These are phyloP conservation scores for Lactarius vividus DNA, from an alignment of 768 basidiomycete species.

Conservation along the genomic window DNA sequence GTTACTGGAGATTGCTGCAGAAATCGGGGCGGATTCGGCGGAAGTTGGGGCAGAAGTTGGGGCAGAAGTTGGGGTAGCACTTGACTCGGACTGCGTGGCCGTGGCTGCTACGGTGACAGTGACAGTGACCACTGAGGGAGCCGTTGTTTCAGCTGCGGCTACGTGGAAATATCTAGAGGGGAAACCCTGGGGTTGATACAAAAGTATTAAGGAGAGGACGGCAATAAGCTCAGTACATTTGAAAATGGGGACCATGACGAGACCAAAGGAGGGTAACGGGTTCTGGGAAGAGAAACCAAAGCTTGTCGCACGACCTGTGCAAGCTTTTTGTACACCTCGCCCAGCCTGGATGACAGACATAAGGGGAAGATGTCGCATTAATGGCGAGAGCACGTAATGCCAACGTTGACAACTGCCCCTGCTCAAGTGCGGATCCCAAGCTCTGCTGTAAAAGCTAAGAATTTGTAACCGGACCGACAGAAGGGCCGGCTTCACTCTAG, in stretches of 20 bases:
- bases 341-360: neutral
- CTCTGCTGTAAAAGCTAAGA: neutral
- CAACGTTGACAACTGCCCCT: neutral
- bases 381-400: slow-evolving; percentile 11
- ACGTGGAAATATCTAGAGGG: neutral
- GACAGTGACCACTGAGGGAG: slow-evolving; percentile 3
- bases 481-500: neutral
- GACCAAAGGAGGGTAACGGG: neutral
- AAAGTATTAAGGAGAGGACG: slow-evolving; percentile 4
- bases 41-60: neutral
- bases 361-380: neutral
- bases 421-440: neutral
- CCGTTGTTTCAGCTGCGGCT: slow-evolving; percentile 5
- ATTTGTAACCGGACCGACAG: slow-evolving; percentile 1
- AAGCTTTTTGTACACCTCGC: neutral
- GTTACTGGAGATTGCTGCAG: neutral
- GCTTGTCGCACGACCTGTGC: neutral
- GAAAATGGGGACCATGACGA: slow-evolving; percentile 4
- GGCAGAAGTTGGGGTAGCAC: neutral
- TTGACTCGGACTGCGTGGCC: neutral
- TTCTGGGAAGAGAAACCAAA: slow-evolving; percentile 4
- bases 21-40: neutral
- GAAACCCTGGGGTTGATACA: neutral
- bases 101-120: neutral
- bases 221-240: neutral